These are phyloP conservation scores for Chionographis japonica DNA, from an alignment of 106 monocot genomes.

Conservation along the genomic window DNA sequence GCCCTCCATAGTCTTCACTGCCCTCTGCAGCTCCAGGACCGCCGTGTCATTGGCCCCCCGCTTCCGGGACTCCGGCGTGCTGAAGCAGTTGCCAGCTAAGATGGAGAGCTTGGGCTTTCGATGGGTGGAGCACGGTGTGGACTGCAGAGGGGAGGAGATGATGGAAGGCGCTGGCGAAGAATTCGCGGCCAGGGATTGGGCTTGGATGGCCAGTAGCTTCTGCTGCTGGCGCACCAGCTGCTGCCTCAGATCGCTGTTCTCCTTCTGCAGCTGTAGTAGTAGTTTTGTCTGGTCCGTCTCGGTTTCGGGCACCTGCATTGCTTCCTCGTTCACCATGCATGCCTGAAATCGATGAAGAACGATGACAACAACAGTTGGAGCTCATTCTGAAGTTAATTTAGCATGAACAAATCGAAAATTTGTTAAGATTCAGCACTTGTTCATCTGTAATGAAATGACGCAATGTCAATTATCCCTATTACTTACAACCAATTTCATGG, in stretches of 20 bases:
- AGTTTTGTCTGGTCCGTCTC: conserved; percentile 66
- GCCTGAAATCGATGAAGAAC: conserved; percentile 27
- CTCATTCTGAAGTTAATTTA: neutral
- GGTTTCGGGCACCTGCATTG: conserved; percentile 32
- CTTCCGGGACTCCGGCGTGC: conserved; percentile 58
- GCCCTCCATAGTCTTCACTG: conserved; percentile 31
- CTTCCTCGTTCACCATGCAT: conserved; percentile 38
- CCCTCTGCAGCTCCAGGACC: conserved; percentile 36
- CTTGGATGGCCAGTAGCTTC: conserved; percentile 65
- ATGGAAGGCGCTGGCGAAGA: conserved; percentile 17
- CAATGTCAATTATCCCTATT: neutral
- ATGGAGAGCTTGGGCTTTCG: conserved; percentile 56
- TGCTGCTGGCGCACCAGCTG: conserved; percentile 66
- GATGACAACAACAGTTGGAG: neutral
- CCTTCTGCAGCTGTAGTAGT: conserved; percentile 71
- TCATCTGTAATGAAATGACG: neutral
- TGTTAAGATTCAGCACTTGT: neutral
- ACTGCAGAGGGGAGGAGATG: conserved; percentile 5
- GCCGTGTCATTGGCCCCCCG: conserved; percentile 1
- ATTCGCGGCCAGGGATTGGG: conserved; percentile 53
- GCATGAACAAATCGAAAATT: neutral
- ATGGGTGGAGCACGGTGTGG: conserved; percentile 28
- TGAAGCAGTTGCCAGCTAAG: conserved; percentile 58
- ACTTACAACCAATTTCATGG: neutral
- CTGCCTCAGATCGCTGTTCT: conserved; percentile 77